Percentiles rank a stretch among this genome's conserved stretches.
These are phyloP conservation scores for Candida ascalaphidarum DNA, from an alignment of 805 yeast species.

Conservation along the genomic window DNA sequence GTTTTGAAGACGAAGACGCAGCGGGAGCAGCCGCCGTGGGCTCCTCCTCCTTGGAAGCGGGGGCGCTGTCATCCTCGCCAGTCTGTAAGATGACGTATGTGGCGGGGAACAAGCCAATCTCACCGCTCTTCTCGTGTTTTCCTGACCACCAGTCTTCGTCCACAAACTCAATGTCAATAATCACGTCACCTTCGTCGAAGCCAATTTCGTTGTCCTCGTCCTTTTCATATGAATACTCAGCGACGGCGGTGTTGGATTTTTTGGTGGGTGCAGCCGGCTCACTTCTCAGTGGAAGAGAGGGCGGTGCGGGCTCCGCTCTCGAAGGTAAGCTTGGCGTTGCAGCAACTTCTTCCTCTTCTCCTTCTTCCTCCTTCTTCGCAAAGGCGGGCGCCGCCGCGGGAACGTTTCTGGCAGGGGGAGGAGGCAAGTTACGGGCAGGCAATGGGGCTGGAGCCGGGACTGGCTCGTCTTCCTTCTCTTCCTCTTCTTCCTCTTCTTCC, in stretches of 20 bases:
- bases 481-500: constrained; percentile 14
- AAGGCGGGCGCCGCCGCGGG: constrained; percentile 5
- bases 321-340: constrained; percentile 10
- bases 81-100: constrained; percentile 38
- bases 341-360: no score
- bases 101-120: constrained; percentile 49
- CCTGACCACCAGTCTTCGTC: constrained; percentile 72
- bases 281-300: constrained; percentile 8
- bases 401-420: constrained; percentile 4
- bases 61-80: constrained; percentile 3
- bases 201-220: constrained; percentile 73
- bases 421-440: constrained; percentile 6
- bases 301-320: constrained; percentile 2
- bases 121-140: constrained; percentile 33
- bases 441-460: constrained; percentile 7
- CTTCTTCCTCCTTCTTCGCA: constrained; percentile 5
- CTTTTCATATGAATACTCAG: constrained; percentile 70
- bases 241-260: constrained; percentile 47
- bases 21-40: constrained; percentile 9
- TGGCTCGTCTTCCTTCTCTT: constrained; percentile 4
- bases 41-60: constrained; percentile 5
- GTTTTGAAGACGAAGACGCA: constrained; percentile 12
- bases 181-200: constrained; percentile 57
- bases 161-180: constrained; percentile 57
- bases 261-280: constrained; percentile 4